Conservation (phyloP, 352 stramenopile species). For the Vaucheria bursata region DNA sequence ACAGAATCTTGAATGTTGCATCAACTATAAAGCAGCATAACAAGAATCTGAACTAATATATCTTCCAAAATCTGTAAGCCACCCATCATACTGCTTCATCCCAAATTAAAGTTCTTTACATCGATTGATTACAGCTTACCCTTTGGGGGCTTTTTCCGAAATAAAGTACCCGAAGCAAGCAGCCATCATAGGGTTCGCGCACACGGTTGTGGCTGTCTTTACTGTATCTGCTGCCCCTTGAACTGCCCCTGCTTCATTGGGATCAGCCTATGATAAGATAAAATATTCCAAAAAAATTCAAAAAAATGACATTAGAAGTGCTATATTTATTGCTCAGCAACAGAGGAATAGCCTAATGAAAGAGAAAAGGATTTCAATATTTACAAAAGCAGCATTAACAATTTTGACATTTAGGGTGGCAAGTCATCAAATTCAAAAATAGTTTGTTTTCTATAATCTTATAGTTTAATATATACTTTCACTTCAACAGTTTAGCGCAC, state of each 20-base stretch:
- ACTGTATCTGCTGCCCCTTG: constrained; percentile 45
- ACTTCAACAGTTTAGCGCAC: too few species aligned
- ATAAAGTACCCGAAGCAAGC: constrained; percentile 44
- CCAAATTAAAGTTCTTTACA: constrained; percentile 5
- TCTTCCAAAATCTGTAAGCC: not conserved
- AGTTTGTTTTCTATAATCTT: too few species aligned
- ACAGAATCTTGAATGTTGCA: too few species aligned
- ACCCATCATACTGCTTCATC: not conserved
- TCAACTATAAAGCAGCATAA: not conserved
- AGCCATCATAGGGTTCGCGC: constrained; percentile 37
- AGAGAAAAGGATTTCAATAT: too few species aligned
- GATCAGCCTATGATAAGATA: constrained; percentile 22
- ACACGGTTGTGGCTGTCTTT: constrained; percentile 41
- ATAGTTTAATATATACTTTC: too few species aligned
- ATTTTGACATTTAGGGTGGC: too few species aligned
- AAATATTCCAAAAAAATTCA: not conserved
- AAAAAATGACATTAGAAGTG: constrained; percentile 16
- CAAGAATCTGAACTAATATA: not conserved
- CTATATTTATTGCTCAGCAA: not conserved
- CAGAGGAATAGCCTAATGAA: not conserved
- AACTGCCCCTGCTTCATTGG: constrained; percentile 36
- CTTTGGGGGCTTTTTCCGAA: constrained; percentile 21
- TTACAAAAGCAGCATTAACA: too few species aligned
- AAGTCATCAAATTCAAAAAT: too few species aligned
- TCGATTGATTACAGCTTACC: not conserved